phyloP scores from a whole-genome alignment of 257 asterid genomes.

The Dorcoceras hygrometricum region DNA sequence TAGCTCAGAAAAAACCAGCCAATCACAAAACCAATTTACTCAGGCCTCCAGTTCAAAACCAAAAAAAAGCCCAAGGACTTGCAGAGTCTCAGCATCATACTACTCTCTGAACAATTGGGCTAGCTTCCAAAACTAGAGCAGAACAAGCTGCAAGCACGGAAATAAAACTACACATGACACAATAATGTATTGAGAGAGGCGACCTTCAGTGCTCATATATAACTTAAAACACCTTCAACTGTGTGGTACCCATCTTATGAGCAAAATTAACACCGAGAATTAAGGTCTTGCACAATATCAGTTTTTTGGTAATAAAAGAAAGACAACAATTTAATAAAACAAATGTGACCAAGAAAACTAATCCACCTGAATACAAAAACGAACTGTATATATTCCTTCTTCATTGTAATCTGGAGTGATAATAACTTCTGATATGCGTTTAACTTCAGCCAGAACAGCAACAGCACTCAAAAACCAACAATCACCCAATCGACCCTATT shows the following conservation, averaged over 20 bases:
- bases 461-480: constrained; percentile 99
- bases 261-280: background rate
- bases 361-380: constrained; percentile 94
- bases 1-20: constrained; percentile 8
- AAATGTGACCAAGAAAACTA: background rate
- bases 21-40: background rate
- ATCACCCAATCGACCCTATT: constrained; percentile 95
- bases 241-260: background rate
- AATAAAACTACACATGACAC: background rate
- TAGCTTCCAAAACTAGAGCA: background rate
- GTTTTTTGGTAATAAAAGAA: constrained; percentile 1
- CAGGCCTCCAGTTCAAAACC: background rate
- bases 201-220: background rate
- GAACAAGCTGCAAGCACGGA: background rate
- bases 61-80: background rate
- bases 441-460: constrained; percentile 94
- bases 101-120: background rate
- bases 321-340: background rate
- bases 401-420: constrained; percentile 89
- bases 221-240: background rate
- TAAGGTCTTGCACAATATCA: constrained; percentile 1
- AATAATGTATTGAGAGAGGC: background rate
- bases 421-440: constrained; percentile 89
- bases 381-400: constrained; percentile 95
- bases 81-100: background rate